Evolutionary conservation across 345 rosid genomes (phyloP).

Genomic region (Microthlaspi erraticum): DNA sequence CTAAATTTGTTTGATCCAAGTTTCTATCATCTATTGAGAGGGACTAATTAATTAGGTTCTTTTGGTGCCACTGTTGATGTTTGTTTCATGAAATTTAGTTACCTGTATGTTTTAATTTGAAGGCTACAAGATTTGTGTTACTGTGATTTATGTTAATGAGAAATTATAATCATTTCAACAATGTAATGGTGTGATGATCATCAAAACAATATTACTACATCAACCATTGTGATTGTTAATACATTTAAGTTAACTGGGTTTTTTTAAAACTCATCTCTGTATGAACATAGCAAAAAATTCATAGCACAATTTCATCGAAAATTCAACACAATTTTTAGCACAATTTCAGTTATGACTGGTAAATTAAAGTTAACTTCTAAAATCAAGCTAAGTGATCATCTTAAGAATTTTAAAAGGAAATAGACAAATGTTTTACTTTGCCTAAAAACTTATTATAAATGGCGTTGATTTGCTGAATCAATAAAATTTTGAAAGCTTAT

Average conservation of each 20-base stretch:
- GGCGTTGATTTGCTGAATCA: no score
- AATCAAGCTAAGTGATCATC: no score
- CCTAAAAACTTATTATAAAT: no score
- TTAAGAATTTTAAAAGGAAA: no score
- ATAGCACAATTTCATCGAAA: no score
- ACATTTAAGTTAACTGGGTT: neutral
- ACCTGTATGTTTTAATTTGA: neutral
- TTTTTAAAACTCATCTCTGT: no score
- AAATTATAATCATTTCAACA: neutral
- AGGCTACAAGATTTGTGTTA: constrained; percentile 13
- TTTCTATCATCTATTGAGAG: constrained; percentile 7
- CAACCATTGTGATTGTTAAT: neutral
- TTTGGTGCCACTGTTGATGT: constrained; percentile 7
- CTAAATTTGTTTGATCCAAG: constrained; percentile 24
- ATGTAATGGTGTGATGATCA: constrained; percentile 30
- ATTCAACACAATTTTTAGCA: no score
- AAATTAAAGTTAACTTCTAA: no score
- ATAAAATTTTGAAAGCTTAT: no score
- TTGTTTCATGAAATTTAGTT: constrained; percentile 13
- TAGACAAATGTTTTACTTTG: no score
- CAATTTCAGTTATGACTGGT: no score
- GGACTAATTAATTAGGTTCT: neutral
- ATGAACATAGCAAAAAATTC: no score
- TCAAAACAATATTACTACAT: constrained; percentile 15
- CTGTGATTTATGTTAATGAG: neutral